A percentile compares a stretch with the other conserved stretches of the same genome.
Evolutionary conservation across 768 basidiomycete genomes (phyloP).

Genomic region (Lentinula detonsa): DNA sequence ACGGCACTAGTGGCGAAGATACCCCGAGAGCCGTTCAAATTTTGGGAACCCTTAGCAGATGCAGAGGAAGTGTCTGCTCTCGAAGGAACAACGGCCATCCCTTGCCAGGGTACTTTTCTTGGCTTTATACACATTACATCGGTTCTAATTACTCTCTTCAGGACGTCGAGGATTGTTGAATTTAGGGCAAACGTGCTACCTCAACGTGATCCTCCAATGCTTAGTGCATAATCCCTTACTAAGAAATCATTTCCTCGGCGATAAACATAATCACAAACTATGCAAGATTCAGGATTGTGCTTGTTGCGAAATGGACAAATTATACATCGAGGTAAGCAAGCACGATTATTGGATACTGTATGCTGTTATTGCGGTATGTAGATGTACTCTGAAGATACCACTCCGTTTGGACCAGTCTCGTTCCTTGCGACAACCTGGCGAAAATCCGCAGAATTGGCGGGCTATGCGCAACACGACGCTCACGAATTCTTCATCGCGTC

Average conservation of each 20-base stretch:
- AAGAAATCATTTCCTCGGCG: slow-evolving; percentile 83
- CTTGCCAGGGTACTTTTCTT: slow-evolving; percentile 63
- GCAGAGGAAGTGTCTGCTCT: slow-evolving; percentile 37
- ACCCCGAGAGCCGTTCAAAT: slow-evolving; percentile 39
- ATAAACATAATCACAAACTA: slow-evolving; percentile 73
- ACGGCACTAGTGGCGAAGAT: slow-evolving; percentile 26
- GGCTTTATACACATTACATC: background rate
- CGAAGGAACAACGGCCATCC: slow-evolving; percentile 41
- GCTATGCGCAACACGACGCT: slow-evolving; percentile 92
- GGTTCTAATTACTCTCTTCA: slow-evolving; percentile 17
- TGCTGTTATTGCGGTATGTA: slow-evolving; percentile 15
- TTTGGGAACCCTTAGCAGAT: slow-evolving; percentile 40
- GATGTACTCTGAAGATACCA: slow-evolving; percentile 51
- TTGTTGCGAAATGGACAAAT: slow-evolving; percentile 90
- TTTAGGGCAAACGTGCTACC: slow-evolving; percentile 90
- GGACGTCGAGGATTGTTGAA: slow-evolving; percentile 84
- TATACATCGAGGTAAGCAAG: slow-evolving; percentile 56
- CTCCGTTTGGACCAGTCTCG: slow-evolving; percentile 74
- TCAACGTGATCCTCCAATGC: slow-evolving; percentile 87
- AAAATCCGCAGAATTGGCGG: slow-evolving; percentile 73
- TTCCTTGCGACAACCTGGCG: slow-evolving; percentile 86
- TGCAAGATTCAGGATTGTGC: slow-evolving; percentile 75
- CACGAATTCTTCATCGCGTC: slow-evolving; percentile 84
- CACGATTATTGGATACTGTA: background rate
- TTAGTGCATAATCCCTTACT: slow-evolving; percentile 88